Evolutionary conservation across 495 filamentous ascomycete genomes (phyloP).

Genomic region (Penicillium salamii): DNA sequence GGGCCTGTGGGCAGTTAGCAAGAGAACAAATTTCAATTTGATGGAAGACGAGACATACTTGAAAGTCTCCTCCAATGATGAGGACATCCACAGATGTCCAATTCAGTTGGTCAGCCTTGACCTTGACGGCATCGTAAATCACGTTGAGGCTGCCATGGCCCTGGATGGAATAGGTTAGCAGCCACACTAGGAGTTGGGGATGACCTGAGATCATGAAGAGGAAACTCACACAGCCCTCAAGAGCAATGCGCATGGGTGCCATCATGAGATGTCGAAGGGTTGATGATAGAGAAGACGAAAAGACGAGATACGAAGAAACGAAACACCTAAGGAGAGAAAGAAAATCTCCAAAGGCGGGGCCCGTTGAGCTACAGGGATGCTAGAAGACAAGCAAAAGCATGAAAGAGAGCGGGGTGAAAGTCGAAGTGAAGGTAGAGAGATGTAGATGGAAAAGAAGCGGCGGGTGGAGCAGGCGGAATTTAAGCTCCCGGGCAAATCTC

Average conservation of each 20-base stretch:
- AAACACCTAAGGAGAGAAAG: not conserved
- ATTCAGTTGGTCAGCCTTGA: slow-evolving; percentile 57
- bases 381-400: not conserved
- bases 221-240: slow-evolving; percentile 17
- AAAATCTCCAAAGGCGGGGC: not conserved
- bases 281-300: not conserved
- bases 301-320: not conserved
- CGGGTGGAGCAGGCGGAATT: slow-evolving; percentile 3
- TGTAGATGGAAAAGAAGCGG: slow-evolving; percentile 9
- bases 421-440: not conserved
- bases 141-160: slow-evolving; percentile 88
- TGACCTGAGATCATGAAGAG: no score
- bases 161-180: slow-evolving; percentile 37
- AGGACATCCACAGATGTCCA: slow-evolving; percentile 80
- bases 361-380: not conserved
- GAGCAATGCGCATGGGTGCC: slow-evolving; percentile 6
- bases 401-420: not conserved
- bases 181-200: not conserved
- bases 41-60: slow-evolving; percentile 48
- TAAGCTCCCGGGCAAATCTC: slow-evolving; percentile 10
- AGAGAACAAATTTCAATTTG: not conserved
- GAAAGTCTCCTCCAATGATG: slow-evolving; percentile 89
- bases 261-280: not conserved
- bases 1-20: slow-evolving; percentile 53
- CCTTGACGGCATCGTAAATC: slow-evolving; percentile 76